These are phyloP conservation scores for Lipomyces orientalis DNA, from an alignment of 805 yeast genomes.

Conservation along the genomic window DNA sequence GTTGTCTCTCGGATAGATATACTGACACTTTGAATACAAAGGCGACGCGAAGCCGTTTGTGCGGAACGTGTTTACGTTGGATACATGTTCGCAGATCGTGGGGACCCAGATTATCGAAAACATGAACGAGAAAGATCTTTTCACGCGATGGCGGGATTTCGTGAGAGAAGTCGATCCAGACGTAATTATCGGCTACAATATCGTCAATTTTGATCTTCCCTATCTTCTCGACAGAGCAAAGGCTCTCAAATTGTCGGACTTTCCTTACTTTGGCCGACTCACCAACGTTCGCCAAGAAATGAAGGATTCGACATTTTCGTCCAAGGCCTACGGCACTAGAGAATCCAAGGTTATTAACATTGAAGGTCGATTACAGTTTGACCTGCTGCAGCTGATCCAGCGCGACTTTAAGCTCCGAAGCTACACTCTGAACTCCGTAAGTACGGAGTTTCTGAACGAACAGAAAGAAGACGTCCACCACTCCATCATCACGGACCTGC, in stretches of 20 bases:
- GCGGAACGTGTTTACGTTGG: constrained; percentile 91
- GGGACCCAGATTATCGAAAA: constrained; percentile 88
- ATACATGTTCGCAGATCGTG: constrained; percentile 88
- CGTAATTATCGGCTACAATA: constrained; percentile 94
- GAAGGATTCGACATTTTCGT: constrained; percentile 81
- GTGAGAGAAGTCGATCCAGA: constrained; percentile 88
- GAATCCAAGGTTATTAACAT: constrained; percentile 90
- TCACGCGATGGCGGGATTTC: constrained; percentile 84
- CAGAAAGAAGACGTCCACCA: constrained; percentile 99
- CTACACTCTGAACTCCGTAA: constrained; percentile 92
- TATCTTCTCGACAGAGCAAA: constrained; percentile 86
- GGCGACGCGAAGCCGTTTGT: constrained; percentile 86
- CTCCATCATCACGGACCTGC: constrained; percentile 92
- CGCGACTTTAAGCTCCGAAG: constrained; percentile 94
- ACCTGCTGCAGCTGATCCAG: constrained; percentile 87
- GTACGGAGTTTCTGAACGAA: constrained; percentile 90
- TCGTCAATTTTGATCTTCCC: constrained; percentile 93
- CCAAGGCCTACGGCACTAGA: constrained; percentile 95
- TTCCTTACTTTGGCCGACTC: constrained; percentile 89
- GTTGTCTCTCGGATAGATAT: background rate
- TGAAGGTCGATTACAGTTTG: constrained; percentile 95
- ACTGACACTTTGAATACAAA: constrained; percentile 51
- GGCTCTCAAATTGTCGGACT: constrained; percentile 65
- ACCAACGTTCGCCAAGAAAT: constrained; percentile 71
- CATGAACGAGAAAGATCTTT: constrained; percentile 78